Evolutionary conservation across 2,329 filamentous ascomycete species (phyloP), one percentile per base, ranked within the genome.

Genomic region (Aspergillus clavatus): DNA sequence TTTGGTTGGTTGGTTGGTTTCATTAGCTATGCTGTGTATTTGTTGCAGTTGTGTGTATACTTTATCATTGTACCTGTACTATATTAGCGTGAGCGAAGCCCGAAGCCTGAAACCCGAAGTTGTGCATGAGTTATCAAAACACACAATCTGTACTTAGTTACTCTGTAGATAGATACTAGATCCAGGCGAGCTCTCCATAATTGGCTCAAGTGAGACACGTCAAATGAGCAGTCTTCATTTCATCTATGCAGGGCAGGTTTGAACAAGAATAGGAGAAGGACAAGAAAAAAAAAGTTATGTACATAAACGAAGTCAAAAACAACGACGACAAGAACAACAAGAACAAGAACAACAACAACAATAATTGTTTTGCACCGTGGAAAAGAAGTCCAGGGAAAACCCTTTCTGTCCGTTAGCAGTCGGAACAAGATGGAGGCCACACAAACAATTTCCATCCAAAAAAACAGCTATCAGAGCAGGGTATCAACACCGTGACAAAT

Each of bases 401-500:
- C 26, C 7, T 38, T 18, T 33, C 39, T 24, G 18, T 41, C 40
- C 45, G 41, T 18, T 4, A 40, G 42, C 40, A 33, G 41, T 39
- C 38, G 27, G 38, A 43, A 43, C 46, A 24, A 39, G 23, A 43
- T 18, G 42, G 27, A 24, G 24, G 28, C n/a, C 35, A 29, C 18
- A 27, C 23, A 7, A 12, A 35, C 11, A 11, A 18, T 18, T 35
- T 11, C 45, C 41, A 44, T 47, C 49, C 22, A 40, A 44, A 50
- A 54, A 57, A 58, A 59, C 45, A 63, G 58, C 45, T 56, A 57
- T 59, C 60, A 66, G 53, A 54, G 49, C 57, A 65, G 66, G 66
- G 66, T 68, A 69, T 68, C 65, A 68, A 69, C 65, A 69, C 65
- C 65, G 61, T 62, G 57, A 64, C 54, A 65, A 65, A 68, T 68